Percentiles rank a stretch among this genome's conserved stretches.
Conservation (phyloP, 345 rosid genomes). For the Eucalyptus caleyi region DNA sequence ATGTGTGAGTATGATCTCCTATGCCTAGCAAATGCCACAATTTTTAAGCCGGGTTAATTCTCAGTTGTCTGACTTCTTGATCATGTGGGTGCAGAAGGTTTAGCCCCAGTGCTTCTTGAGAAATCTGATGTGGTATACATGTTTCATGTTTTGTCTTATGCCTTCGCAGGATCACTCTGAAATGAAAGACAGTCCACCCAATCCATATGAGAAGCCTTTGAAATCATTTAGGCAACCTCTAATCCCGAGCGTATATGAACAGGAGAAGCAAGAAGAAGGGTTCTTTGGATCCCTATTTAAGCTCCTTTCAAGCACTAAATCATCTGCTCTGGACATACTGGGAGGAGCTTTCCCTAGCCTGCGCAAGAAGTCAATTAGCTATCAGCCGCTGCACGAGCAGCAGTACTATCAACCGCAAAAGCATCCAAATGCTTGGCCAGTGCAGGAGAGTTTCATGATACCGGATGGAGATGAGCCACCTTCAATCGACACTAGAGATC, state of each 20-base stretch:
- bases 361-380: conserved; percentile 24
- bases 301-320: conserved; percentile 40
- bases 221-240: conserved; percentile 64
- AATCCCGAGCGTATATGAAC: conserved; percentile 54
- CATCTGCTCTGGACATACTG: conserved; percentile 45
- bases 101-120: not conserved
- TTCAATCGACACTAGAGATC: conserved; percentile 66
- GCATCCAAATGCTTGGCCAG: conserved; percentile 47
- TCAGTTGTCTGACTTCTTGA: not conserved
- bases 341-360: conserved; percentile 59
- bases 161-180: conserved; percentile 34
- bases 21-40: not conserved
- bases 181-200: not conserved
- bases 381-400: conserved; percentile 16
- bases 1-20: not conserved
- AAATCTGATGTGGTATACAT: not conserved
- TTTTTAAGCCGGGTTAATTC: not conserved
- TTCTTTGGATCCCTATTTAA: conserved; percentile 50
- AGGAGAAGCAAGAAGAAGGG: conserved; percentile 73
- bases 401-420: conserved; percentile 15
- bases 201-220: conserved; percentile 38
- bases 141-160: not conserved
- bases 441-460: conserved; percentile 53
- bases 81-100: not conserved
- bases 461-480: conserved; percentile 89